These are phyloP conservation scores for Sarocladium strictum DNA, from an alignment of 2,329 filamentous ascomycete genomes.

Conservation along the genomic window DNA sequence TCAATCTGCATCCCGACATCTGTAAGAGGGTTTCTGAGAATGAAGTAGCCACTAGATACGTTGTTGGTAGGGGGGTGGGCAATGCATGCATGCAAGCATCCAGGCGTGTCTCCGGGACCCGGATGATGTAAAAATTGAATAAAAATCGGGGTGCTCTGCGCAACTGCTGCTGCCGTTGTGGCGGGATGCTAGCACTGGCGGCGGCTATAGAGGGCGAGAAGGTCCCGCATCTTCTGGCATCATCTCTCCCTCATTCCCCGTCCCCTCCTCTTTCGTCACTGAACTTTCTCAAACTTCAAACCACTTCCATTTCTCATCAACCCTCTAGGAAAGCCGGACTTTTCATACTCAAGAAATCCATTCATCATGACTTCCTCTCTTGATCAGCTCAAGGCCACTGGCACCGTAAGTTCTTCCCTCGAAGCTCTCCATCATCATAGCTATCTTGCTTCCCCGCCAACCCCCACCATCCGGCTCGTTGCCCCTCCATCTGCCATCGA, in stretches of 20 bases:
- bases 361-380: constrained; percentile 75
- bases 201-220: constrained; percentile 3
- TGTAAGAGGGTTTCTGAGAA: neutral
- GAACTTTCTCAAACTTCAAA: constrained; percentile 5
- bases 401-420: constrained; percentile 74
- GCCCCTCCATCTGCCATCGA: constrained; percentile 9
- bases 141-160: constrained; percentile 3
- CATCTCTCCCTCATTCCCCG: constrained; percentile 12
- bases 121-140: constrained; percentile 2
- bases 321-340: constrained; percentile 5
- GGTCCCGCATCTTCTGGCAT: neutral
- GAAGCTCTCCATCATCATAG: neutral
- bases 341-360: constrained; percentile 10
- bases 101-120: neutral
- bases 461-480: constrained; percentile 17
- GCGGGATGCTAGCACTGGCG: neutral
- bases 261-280: constrained; percentile 15
- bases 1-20: neutral
- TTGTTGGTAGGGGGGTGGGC: neutral
- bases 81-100: no score
- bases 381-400: constrained; percentile 92
- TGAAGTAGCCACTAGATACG: neutral
- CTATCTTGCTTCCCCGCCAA: constrained; percentile 21
- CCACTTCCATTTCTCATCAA: constrained; percentile 2
- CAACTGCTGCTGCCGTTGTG: neutral